Conservation (phyloP, 2,329 filamentous ascomycete genomes). For the Xylariaceae sp. region DNA sequence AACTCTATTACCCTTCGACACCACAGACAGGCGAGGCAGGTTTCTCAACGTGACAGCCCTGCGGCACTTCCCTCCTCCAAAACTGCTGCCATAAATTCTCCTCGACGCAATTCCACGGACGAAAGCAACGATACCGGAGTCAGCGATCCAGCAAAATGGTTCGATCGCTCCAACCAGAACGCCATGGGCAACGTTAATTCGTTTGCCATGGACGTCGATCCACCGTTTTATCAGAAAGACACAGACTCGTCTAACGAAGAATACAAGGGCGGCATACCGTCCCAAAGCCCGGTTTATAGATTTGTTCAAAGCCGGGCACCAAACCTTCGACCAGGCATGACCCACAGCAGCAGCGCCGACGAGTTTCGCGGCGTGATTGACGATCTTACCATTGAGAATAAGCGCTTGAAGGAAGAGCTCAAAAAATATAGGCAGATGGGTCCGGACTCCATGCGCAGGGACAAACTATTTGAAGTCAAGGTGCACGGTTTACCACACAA, state of each 20-base stretch:
- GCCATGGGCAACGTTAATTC: conserved; percentile 38
- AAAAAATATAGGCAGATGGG: conserved; percentile 66
- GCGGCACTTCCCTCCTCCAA: conserved; percentile 9
- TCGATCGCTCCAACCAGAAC: conserved; percentile 49
- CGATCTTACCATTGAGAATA: conserved; percentile 80
- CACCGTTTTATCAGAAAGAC: conserved; percentile 52
- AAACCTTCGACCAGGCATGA: conserved; percentile 30
- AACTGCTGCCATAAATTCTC: conserved; percentile 11
- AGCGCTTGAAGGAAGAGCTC: conserved; percentile 68
- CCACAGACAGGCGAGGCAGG: conserved; percentile 42
- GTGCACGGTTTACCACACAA: conserved; percentile 67
- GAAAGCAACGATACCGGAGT: conserved; percentile 45
- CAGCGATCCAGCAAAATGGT: conserved; percentile 52
- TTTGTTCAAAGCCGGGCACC: conserved; percentile 18
- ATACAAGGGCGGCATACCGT: conserved; percentile 16
- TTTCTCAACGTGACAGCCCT: conserved; percentile 19
- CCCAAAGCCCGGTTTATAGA: conserved; percentile 21
- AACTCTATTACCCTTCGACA: conserved; percentile 45
- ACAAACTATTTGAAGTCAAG: conserved; percentile 80
- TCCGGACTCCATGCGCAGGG: conserved; percentile 62
- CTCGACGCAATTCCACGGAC: conserved; percentile 40
- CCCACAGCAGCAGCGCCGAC: conserved; percentile 60
- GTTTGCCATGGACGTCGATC: conserved; percentile 45
- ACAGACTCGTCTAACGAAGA: conserved; percentile 50
- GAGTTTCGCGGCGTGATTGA: conserved; percentile 83